Percentiles rank a stretch among this genome's conserved stretches.
Conservation (phyloP, 176 grass and related monocot species). For the Sorghum bicolor region Sorghum_bicolor_NCBIv3 NC_012879.2:60295001-60295500, state of each 20-base stretch:
- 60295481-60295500: neutral
- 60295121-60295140: conserved; percentile 85
- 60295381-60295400: neutral
- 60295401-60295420: neutral
- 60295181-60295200: conserved; percentile 63
- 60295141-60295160: conserved; percentile 95
- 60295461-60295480: neutral
- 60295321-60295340: neutral
- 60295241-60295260: neutral
- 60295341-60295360: no score
- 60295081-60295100: conserved; percentile 77
- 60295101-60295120: conserved; percentile 97
- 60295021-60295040: conserved; percentile 61
- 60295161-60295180: conserved; percentile 98
- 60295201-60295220: conserved; percentile 80
- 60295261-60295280: no score
- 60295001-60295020: conserved; percentile 42
- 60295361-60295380: no score
- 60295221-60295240: conserved; percentile 38
- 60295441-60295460: neutral
- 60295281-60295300: neutral
- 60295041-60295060: conserved; percentile 51
- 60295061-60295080: conserved; percentile 64
- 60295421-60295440: neutral
- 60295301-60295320: neutral